phyloP scores from a whole-genome alignment of 2,329 filamentous ascomycete species.

The Ophiocordyceps camponoti-leonardi region DNA sequence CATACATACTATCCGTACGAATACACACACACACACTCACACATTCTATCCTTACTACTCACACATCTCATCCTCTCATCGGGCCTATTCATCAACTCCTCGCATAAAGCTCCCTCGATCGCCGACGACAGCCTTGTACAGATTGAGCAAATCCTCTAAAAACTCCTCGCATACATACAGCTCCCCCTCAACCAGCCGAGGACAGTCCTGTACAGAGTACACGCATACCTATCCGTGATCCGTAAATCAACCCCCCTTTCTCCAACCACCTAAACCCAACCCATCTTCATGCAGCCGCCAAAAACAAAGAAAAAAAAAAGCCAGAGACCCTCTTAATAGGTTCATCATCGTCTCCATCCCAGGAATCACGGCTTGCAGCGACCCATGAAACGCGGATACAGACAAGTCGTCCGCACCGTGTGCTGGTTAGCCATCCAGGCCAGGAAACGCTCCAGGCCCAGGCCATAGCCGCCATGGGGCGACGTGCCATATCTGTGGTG shows the following conservation, averaged over 20 bases:
- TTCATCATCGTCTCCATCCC: background rate
- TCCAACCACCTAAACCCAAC: background rate
- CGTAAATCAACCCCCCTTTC: background rate
- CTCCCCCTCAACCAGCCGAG: no score
- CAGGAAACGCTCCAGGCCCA: constrained; percentile 42
- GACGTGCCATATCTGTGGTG: constrained; percentile 53
- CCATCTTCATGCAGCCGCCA: background rate
- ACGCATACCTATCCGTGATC: no score
- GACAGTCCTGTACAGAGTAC: no score
- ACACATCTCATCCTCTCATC: background rate
- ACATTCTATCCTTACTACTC: no score
- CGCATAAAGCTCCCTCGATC: background rate
- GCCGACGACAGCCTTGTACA: background rate
- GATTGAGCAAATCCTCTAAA: no score
- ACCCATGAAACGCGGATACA: constrained; percentile 68
- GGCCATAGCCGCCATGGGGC: constrained; percentile 82
- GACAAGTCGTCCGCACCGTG: constrained; percentile 46
- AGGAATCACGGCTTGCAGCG: constrained; percentile 51
- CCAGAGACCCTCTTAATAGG: background rate
- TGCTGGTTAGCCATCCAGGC: constrained; percentile 47
- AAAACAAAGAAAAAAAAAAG: no score
- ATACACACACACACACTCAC: no score
- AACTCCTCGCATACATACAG: no score
- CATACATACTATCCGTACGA: background rate
- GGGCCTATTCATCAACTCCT: background rate